Evolutionary conservation across 2,329 filamentous ascomycete genomes (phyloP).

Genomic region (Niveomyces coronatus): DNA sequence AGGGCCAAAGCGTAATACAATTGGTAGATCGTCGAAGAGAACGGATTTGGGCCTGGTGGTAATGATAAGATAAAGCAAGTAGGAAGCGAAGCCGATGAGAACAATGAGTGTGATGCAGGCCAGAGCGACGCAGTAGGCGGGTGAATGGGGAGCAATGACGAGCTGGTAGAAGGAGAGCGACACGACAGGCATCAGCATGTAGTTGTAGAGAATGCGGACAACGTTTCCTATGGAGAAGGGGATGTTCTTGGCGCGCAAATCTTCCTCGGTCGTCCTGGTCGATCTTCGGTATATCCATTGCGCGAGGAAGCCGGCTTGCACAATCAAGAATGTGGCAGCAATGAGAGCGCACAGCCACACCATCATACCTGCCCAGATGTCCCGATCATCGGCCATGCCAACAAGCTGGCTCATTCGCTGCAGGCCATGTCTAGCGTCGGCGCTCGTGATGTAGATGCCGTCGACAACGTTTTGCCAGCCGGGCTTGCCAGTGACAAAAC

Average conservation of each 20-base stretch:
- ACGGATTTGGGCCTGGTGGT: conserved; percentile 73
- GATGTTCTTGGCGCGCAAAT: conserved; percentile 81
- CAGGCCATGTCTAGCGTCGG: conserved; percentile 57
- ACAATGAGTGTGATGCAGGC: conserved; percentile 65
- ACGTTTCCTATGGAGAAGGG: conserved; percentile 75
- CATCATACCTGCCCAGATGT: conserved; percentile 92
- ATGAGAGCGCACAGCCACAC: conserved; percentile 79
- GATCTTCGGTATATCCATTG: conserved; percentile 69
- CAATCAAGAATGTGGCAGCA: conserved; percentile 52
- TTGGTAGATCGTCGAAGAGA: conserved; percentile 87
- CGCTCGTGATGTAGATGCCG: conserved; percentile 76
- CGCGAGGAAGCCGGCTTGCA: conserved; percentile 64
- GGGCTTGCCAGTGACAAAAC: conserved; percentile 61
- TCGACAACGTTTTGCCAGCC: conserved; percentile 62
- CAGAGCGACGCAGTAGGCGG: conserved; percentile 59
- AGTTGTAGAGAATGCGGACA: conserved; percentile 84
- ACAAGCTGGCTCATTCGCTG: conserved; percentile 70
- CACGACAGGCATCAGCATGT: conserved; percentile 78
- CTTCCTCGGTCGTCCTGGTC: conserved; percentile 67
- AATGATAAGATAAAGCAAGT: conserved; percentile 73
- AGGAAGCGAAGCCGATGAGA: conserved; percentile 62
- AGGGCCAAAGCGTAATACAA: conserved; percentile 80
- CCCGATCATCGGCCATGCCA: conserved; percentile 63
- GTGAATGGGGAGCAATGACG: conserved; percentile 59
- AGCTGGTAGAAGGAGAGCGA: conserved; percentile 86